Evolutionary conservation across 2,329 filamentous ascomycete species (phyloP).

Genomic region (Aspergillus persii): DNA sequence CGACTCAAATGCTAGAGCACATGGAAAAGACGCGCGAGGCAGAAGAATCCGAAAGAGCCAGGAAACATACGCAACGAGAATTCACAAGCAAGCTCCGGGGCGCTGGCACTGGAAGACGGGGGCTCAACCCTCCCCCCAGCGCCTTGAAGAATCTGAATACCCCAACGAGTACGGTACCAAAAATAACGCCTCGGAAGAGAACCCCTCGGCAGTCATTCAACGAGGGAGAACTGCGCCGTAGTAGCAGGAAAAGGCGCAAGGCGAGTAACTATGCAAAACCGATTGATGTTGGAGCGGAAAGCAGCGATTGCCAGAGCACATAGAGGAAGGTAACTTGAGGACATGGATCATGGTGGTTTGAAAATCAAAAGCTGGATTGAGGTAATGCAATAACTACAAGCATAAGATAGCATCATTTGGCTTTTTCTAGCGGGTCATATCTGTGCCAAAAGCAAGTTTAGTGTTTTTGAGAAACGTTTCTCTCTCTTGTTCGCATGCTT

Average conservation of each 20-base stretch:
- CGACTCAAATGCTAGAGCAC: not conserved
- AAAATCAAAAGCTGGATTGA: not conserved
- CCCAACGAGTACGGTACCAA: not conserved
- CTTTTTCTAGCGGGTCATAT: no score
- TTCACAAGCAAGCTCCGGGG: not conserved
- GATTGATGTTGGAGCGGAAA: conserved; percentile 28
- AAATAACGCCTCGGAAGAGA: conserved; percentile 1
- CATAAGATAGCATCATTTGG: no score
- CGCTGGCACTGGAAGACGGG: not conserved
- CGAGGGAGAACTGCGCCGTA: conserved; percentile 14
- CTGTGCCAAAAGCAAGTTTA: not conserved
- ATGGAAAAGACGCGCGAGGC: not conserved
- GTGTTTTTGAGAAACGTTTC: not conserved
- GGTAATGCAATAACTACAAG: no score
- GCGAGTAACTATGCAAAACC: conserved; percentile 32
- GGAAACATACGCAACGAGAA: not conserved
- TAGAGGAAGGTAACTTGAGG: not conserved
- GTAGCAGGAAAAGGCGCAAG: conserved; percentile 27
- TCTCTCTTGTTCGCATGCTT: not conserved
- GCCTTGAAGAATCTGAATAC: not conserved
- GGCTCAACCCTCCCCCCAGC: not conserved
- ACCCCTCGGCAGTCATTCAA: not conserved
- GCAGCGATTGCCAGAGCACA: conserved; percentile 20
- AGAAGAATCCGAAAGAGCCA: not conserved
- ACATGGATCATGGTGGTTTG: not conserved